Percentiles rank a stretch among this genome's conserved stretches.
Evolutionary conservation across 148 eudicot genomes (phyloP).

Genomic region (Fagopyrum esculentum): DNA sequence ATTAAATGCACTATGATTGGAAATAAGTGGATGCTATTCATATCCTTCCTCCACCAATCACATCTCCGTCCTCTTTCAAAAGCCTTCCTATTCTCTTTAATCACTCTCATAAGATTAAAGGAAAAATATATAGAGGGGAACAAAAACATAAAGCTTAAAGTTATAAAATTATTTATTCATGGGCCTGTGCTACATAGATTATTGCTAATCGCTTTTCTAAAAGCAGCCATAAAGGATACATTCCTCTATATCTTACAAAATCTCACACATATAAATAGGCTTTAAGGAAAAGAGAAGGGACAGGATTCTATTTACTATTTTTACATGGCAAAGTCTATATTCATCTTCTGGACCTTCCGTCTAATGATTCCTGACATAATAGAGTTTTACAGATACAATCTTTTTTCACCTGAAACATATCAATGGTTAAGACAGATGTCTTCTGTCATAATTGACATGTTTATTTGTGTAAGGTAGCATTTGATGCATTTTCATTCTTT

Average conservation of each 20-base stretch:
- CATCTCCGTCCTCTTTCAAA: constrained; percentile 25
- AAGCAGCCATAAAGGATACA: constrained; percentile 43
- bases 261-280: constrained; percentile 30
- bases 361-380: constrained; percentile 19
- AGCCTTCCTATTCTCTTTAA: constrained; percentile 32
- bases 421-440: not conserved
- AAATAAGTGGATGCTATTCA: constrained; percentile 26
- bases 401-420: constrained; percentile 1
- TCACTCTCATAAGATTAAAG: constrained; percentile 31
- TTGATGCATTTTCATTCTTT: constrained; percentile 39
- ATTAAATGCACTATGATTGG: constrained; percentile 53
- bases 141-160: constrained; percentile 27
- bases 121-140: constrained; percentile 15
- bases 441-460: constrained; percentile 30
- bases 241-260: constrained; percentile 54
- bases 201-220: constrained; percentile 37
- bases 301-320: constrained; percentile 34
- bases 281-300: constrained; percentile 21
- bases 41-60: constrained; percentile 22
- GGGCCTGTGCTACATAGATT: constrained; percentile 42
- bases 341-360: constrained; percentile 2
- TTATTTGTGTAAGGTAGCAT: constrained; percentile 16
- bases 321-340: constrained; percentile 20
- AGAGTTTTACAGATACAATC: constrained; percentile 9
- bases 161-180: constrained; percentile 41